These are phyloP conservation scores for Sphenostylis stenocarpa DNA, from an alignment of 306 rosid genomes.

Conservation along the genomic window DNA sequence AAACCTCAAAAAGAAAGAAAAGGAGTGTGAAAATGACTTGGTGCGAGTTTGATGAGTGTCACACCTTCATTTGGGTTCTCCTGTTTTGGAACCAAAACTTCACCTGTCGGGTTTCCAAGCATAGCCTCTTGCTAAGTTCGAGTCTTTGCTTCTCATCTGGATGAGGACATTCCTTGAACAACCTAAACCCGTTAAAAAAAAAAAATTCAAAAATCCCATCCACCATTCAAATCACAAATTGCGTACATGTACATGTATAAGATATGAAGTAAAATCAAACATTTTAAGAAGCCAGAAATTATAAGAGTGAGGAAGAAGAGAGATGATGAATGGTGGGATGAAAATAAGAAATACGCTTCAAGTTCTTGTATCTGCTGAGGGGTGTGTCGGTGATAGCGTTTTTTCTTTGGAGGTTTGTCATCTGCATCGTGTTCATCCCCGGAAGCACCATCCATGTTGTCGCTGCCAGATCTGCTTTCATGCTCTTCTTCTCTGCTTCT, in stretches of 20 bases:
- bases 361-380: conserved; percentile 99
- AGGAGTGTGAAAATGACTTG: conserved; percentile 13
- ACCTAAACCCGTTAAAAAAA: conserved; percentile 32
- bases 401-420: conserved; percentile 77
- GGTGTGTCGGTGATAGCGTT: conserved; percentile 96
- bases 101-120: conserved; percentile 87
- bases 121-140: conserved; percentile 77
- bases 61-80: conserved; percentile 96
- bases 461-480: conserved; percentile 97
- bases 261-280: too few species aligned
- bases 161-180: conserved; percentile 96
- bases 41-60: not conserved
- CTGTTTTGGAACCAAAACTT: conserved; percentile 99
- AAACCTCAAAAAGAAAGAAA: not conserved
- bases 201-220: not conserved
- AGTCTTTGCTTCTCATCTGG: conserved; percentile 95
- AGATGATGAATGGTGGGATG: not conserved
- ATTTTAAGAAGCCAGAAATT: too few species aligned
- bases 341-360: conserved; percentile 60
- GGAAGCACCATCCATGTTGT: conserved; percentile 87
- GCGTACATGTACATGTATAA: not conserved
- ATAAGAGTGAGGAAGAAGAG: not conserved
- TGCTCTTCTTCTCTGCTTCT: conserved; percentile 87
- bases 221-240: not conserved
- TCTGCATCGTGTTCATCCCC: conserved; percentile 91